Conservation (phyloP, 176 grass and related monocot genomes). For the Phragmites australis region DNA sequence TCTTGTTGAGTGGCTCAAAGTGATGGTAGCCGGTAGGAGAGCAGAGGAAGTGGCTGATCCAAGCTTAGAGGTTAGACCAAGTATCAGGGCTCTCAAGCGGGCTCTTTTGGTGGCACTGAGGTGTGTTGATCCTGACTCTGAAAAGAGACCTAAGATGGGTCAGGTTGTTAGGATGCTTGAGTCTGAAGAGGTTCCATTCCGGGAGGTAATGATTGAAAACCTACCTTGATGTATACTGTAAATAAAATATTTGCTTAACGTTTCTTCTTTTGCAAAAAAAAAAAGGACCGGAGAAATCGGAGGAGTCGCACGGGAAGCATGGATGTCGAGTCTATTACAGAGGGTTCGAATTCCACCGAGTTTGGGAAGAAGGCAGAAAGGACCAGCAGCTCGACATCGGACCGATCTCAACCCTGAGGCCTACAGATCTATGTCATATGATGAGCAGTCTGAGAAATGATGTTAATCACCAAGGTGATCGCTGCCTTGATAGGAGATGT, state of each 20-base stretch:
- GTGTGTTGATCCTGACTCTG: slow-evolving; percentile 82
- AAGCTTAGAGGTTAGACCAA: slow-evolving; percentile 53
- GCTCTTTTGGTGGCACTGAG: slow-evolving; percentile 66
- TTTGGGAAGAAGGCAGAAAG: slow-evolving; percentile 62
- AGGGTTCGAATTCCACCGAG: slow-evolving; percentile 52
- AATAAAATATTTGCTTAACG: neutral
- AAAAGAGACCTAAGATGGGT: slow-evolving; percentile 89
- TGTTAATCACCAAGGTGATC: slow-evolving; percentile 34
- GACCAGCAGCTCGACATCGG: slow-evolving; percentile 48
- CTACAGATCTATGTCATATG: neutral
- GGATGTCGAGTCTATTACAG: slow-evolving; percentile 65
- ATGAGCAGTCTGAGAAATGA: neutral
- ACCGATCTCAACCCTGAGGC: slow-evolving; percentile 45
- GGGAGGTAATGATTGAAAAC: slow-evolving; percentile 56
- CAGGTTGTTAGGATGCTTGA: slow-evolving; percentile 85
- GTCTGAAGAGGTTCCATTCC: slow-evolving; percentile 71
- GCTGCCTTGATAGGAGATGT: slow-evolving; percentile 26
- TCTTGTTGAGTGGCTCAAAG: slow-evolving; percentile 89
- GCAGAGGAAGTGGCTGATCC: slow-evolving; percentile 86
- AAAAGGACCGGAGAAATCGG: slow-evolving; percentile 61
- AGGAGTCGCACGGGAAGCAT: slow-evolving; percentile 63
- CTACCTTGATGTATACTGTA: slow-evolving; percentile 2
- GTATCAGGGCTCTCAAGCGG: slow-evolving; percentile 60
- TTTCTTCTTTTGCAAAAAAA: slow-evolving; percentile 38
- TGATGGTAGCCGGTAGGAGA: slow-evolving; percentile 69